Evolutionary conservation across 495 filamentous ascomycete genomes (phyloP), one percentile per base, ranked within the genome.

Genomic region (Penicillium ucsense): DNA sequence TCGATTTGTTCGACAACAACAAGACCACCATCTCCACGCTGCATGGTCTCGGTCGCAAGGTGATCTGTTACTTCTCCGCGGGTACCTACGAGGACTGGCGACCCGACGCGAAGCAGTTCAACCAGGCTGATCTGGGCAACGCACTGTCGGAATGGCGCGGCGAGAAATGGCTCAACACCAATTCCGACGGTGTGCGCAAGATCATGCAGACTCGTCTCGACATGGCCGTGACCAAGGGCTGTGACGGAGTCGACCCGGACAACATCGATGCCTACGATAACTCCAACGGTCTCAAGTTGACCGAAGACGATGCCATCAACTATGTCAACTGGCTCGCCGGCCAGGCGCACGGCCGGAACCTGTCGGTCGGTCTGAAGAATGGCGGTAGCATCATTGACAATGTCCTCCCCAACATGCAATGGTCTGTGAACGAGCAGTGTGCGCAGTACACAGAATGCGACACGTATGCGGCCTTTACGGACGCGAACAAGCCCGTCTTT

Each of bases 61-160:
- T 85, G 29, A 83, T 87, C 47, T 88, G 84, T 69, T 88, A 87
- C 59, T 87, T 86, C 66, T 79, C 75, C 8, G 84, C 82, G 1
- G 84, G 84, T 5, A 78, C 73, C 10, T 84, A 74, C 48, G 80
- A 84, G 62, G 56, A 74, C 47, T 77, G 70, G 62, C 74, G 83
- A 4, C 59, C 68, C 4, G 84, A 88, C 54, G 61, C 74, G 4
- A 42, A 34, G 40, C 35, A 73, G 1, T 88, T 87, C 64, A 49
- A 57, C 1, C 27, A 53, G 0, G 52, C 59, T 1, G 83, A 85
- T 41, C 52, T 78, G 12, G 83, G 79, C 9, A 62, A 67, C 2
- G 51, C 53, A 8, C 57, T 88, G 4, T 67, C 74, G 31, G 80
- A 77, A 10, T 88, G 84, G 83, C 66, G 72, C 0, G 76, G 75